These are phyloP conservation scores for Coemansia sp. DNA, from an alignment of 192 early-diverging fungal genomes.

Conservation along the genomic window DNA sequence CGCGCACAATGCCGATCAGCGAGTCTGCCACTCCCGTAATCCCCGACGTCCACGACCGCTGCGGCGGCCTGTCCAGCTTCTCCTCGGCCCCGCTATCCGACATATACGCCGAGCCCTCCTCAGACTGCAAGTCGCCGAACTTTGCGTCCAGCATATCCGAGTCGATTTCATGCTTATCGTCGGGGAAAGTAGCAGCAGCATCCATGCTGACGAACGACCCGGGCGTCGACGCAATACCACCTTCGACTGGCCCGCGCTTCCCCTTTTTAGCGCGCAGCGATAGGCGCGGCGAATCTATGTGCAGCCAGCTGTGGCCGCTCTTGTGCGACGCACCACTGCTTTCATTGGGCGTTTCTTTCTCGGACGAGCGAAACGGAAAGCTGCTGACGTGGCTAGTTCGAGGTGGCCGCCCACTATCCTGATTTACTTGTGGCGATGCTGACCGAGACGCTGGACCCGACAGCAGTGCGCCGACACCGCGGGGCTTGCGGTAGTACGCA, in stretches of 20 bases:
- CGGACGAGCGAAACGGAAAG: constrained; percentile 16
- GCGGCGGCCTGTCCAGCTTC: constrained; percentile 11
- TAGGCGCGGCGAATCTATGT: constrained; percentile 38
- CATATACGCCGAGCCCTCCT: not conserved
- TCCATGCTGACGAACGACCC: constrained; percentile 19
- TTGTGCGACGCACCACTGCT: constrained; percentile 7
- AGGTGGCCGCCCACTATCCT: constrained; percentile 41
- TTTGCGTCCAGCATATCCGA: constrained; percentile 27
- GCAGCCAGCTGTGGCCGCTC: constrained; percentile 19
- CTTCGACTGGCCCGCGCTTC: not conserved
- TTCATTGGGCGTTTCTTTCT: constrained; percentile 59
- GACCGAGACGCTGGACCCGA: constrained; percentile 40
- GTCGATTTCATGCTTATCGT: constrained; percentile 18
- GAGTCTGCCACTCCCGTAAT: constrained; percentile 41
- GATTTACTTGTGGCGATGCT: constrained; percentile 47
- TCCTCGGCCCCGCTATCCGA: constrained; percentile 4
- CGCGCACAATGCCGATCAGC: constrained; percentile 37
- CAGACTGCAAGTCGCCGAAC: constrained; percentile 28
- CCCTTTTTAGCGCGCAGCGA: constrained; percentile 34
- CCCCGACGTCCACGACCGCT: constrained; percentile 46
- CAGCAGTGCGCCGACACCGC: constrained; percentile 38
- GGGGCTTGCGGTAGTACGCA: constrained; percentile 62
- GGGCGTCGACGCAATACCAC: not conserved
- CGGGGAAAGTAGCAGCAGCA: constrained; percentile 7
- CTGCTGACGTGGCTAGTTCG: constrained; percentile 57